These are phyloP conservation scores for Solioccasus polychromus DNA, from an alignment of 768 basidiomycete genomes.

Conservation along the genomic window DNA sequence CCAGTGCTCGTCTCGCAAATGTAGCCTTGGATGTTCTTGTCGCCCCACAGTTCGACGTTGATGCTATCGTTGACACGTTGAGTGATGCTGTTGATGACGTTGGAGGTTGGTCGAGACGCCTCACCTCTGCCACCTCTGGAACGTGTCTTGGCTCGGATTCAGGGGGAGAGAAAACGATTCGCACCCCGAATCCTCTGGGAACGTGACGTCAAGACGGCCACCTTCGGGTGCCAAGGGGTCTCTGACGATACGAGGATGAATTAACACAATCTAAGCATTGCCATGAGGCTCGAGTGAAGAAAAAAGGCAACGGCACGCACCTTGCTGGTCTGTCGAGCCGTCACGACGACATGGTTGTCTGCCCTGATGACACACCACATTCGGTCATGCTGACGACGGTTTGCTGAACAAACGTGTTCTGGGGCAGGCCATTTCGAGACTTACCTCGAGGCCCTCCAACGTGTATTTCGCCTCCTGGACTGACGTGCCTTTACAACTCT, in stretches of 20 bases:
- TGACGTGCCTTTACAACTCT: constrained; percentile 74
- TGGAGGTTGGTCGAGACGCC: constrained; percentile 15
- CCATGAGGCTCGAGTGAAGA: constrained; percentile 1
- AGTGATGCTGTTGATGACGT: background rate
- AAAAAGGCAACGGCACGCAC: constrained; percentile 30
- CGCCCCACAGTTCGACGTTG: constrained; percentile 49
- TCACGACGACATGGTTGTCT: constrained; percentile 51
- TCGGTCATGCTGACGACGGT: constrained; percentile 57
- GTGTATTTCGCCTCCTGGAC: constrained; percentile 56
- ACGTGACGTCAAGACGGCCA: constrained; percentile 51
- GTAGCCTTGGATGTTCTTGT: constrained; percentile 58
- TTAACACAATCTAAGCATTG: constrained; percentile 57
- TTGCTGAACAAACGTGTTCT: background rate
- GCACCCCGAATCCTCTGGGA: constrained; percentile 59
- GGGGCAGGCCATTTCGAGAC: constrained; percentile 8
- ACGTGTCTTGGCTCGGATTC: constrained; percentile 44
- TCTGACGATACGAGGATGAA: constrained; percentile 51
- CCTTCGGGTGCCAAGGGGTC: constrained; percentile 45
- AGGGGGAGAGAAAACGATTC: constrained; percentile 60
- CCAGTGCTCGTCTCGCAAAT: constrained; percentile 48
- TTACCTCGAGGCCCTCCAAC: constrained; percentile 63
- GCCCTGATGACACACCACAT: constrained; percentile 68
- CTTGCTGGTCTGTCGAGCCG: constrained; percentile 63
- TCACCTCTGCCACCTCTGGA: constrained; percentile 58
- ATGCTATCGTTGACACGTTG: constrained; percentile 37